A percentile compares a stretch with the other conserved stretches of the same genome.
Conservation (phyloP, 257 asterid genomes). For the Petrea volubilis region DNA sequence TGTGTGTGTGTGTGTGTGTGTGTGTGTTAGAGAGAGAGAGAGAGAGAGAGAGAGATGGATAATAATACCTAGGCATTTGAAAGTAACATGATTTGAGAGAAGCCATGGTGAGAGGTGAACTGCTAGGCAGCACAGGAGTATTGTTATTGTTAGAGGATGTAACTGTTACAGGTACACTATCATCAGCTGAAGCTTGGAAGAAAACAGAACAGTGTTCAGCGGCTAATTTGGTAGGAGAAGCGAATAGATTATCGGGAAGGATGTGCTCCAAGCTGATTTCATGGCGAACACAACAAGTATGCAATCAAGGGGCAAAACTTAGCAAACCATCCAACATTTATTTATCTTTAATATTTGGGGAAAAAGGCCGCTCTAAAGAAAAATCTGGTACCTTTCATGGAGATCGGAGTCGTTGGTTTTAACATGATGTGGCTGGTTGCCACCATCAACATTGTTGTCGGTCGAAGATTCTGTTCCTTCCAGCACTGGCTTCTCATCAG, state of each 20-base stretch:
- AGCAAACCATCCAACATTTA: not conserved
- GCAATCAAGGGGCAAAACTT: not conserved
- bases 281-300: slow-evolving; percentile 12
- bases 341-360: no score
- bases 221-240: slow-evolving; percentile 68
- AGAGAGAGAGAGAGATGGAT: not conserved
- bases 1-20: not conserved
- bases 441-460: slow-evolving; percentile 27
- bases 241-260: slow-evolving; percentile 76
- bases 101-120: slow-evolving; percentile 60
- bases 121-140: slow-evolving; percentile 38
- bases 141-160: slow-evolving; percentile 39
- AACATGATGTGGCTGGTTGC: slow-evolving; percentile 33
- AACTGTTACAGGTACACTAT: slow-evolving; percentile 16
- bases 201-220: slow-evolving; percentile 36
- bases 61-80: slow-evolving; percentile 64
- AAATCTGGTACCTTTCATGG: slow-evolving; percentile 49
- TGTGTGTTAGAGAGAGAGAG: no score
- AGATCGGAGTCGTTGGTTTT: slow-evolving; percentile 38
- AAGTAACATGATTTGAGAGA: slow-evolving; percentile 63
- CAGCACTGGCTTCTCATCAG: slow-evolving; percentile 31
- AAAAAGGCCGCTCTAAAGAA: not conserved
- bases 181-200: slow-evolving; percentile 31
- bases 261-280: slow-evolving; percentile 61
- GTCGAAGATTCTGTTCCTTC: slow-evolving; percentile 32